Evolutionary conservation across 2,329 filamentous ascomycete genomes (phyloP).

Genomic region (Fusarium sp.): DNA sequence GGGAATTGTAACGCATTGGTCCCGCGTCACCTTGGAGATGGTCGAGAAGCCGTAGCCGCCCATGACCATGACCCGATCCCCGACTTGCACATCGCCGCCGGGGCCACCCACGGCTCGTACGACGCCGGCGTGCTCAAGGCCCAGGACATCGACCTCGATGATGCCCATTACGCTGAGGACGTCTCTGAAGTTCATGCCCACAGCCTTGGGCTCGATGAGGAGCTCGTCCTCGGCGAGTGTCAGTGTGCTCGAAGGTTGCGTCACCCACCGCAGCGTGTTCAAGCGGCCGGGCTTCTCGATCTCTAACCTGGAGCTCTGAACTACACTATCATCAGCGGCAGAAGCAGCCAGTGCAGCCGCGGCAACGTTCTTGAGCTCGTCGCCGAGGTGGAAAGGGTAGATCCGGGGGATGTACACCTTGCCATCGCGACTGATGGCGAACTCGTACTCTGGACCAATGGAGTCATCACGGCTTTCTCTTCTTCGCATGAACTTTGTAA

Average conservation of each 20-base stretch:
- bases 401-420: constrained; percentile 15
- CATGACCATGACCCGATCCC: constrained; percentile 16
- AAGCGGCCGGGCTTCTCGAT: constrained; percentile 15
- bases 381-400: constrained; percentile 9
- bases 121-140: constrained; percentile 50
- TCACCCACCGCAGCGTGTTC: constrained; percentile 14
- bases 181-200: constrained; percentile 49
- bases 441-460: constrained; percentile 17
- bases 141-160: constrained; percentile 33
- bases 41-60: constrained; percentile 15
- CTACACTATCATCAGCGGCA: constrained; percentile 3
- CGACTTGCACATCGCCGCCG: constrained; percentile 23
- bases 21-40: constrained; percentile 11
- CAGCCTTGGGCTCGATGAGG: constrained; percentile 46
- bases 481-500: constrained; percentile 16
- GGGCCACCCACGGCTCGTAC: constrained; percentile 49
- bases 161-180: constrained; percentile 47
- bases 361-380: constrained; percentile 12
- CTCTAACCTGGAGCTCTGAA: constrained; percentile 16
- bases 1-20: constrained; percentile 12
- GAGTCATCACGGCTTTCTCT: constrained; percentile 8
- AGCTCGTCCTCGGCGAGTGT: constrained; percentile 16
- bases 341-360: constrained; percentile 9
- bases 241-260: constrained; percentile 11
- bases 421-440: constrained; percentile 10